These are phyloP conservation scores for Stagonosporopsis vannaccii DNA, from an alignment of 2,329 filamentous ascomycete species.

Conservation along the genomic window DNA sequence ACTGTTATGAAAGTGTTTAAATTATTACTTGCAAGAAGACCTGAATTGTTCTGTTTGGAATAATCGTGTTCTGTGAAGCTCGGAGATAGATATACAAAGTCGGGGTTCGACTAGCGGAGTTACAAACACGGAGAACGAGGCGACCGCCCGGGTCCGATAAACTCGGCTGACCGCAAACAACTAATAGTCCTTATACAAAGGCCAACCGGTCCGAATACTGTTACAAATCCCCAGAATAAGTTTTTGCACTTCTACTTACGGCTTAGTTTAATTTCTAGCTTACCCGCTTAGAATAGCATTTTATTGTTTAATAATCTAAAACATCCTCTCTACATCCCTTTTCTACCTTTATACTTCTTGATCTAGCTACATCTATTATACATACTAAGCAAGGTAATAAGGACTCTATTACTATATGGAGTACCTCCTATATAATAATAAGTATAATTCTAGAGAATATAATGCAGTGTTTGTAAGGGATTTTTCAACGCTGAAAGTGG, in stretches of 20 bases:
- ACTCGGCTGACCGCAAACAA: neutral
- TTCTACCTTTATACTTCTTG: too few relatives aligned
- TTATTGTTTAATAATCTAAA: too few relatives aligned
- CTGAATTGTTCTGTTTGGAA: neutral
- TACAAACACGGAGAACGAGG: neutral
- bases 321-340: too few relatives aligned
- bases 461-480: too few relatives aligned
- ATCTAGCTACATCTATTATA: too few relatives aligned
- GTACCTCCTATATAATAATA: too few relatives aligned
- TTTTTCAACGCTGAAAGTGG: too few relatives aligned
- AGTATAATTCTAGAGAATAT: too few relatives aligned
- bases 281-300: neutral
- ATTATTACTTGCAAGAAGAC: neutral
- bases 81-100: neutral
- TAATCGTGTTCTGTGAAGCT: neutral
- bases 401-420: too few relatives aligned
- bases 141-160: neutral
- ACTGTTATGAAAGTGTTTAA: too few relatives aligned
- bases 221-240: neutral
- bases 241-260: neutral
- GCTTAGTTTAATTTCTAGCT: neutral
- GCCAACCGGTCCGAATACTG: neutral
- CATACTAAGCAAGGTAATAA: too few relatives aligned
- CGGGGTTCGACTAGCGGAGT: neutral
- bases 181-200: neutral